Base-by-base conservation (phyloP, 495 filamentous ascomycete genomes). In the Amorphotheca resinae region DNA sequence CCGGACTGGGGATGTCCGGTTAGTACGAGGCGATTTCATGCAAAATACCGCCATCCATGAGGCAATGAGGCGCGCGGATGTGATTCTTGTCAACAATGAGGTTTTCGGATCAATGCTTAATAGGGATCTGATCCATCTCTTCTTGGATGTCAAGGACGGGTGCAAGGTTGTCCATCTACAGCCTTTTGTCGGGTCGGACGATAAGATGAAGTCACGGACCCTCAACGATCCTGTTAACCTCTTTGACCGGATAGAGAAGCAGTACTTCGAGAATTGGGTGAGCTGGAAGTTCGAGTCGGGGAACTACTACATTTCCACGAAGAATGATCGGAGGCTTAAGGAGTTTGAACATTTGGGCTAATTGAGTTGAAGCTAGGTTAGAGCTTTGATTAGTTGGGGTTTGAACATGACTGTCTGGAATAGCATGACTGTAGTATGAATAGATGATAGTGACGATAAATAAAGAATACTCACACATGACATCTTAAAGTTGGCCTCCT, bases 71-170 rank as follows among this genome's bases (percentile, higher is more conserved):
- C 73, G 78, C 36, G 87, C 89, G 2, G 91, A 98, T 59, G 86
- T 95, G 20, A 73, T 98, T 17, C 70, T 98, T 22, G 88, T 96
- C 49, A 98, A 98, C 66, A 98, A 96, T 61, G 84, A 96, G 62
- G 91, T 83, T 16, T 98, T 98, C 59, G 84, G 77, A 9, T 77
- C 86, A 3, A 72, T 77, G 33, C 72, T 95, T 42, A 98, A 96
- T 62, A 80, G 83, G 55, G 73, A 79, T 50, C 72, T 98, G 41
- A 77, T 87, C 49, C 79, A 83, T 49, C 82, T 94, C 65, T 98
- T 98, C 57, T 62, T 98, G 46, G 91, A 98, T 57, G 72, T 95
- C 52, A 95, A 95, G 62, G 78, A 87, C 38, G 93, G 93, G 21
- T 83, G 82, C 57, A 77, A 82, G 59, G 82, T 98, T 44, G 79